Conservation (phyloP, 345 rosid species). For the Eucalyptus shirleyi region DNA sequence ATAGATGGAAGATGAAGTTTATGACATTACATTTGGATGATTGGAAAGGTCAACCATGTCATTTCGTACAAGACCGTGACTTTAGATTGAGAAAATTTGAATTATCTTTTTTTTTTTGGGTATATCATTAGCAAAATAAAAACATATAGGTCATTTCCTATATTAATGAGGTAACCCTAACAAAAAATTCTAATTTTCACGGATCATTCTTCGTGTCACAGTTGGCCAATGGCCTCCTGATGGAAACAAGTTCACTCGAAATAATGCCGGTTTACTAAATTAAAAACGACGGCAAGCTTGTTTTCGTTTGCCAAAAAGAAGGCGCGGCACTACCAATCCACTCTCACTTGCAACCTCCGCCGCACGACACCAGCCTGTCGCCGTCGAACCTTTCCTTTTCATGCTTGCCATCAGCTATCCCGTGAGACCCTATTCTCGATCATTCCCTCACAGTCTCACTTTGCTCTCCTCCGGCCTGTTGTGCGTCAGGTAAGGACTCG, state of each 20-base stretch:
- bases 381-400: neutral
- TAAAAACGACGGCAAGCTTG: neutral
- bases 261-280: neutral
- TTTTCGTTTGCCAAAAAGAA: neutral
- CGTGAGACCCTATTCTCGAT: neutral
- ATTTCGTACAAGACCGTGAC: neutral
- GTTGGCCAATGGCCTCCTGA: neutral
- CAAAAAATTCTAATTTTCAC: neutral
- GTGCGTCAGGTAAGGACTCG: neutral
- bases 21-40: too few species aligned
- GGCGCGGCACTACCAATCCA: neutral
- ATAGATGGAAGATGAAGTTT: too few species aligned
- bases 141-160: neutral
- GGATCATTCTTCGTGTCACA: too few species aligned
- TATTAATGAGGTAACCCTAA: neutral
- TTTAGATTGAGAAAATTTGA: neutral
- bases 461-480: fast-evolving
- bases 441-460: neutral
- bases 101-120: neutral
- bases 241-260: neutral
- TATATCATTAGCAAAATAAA: neutral
- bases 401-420: neutral
- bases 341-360: neutral
- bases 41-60: neutral
- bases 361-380: neutral